Conservation (phyloP, 2,329 filamentous ascomycete genomes). For the Dactylellina parvicollis region DNA sequence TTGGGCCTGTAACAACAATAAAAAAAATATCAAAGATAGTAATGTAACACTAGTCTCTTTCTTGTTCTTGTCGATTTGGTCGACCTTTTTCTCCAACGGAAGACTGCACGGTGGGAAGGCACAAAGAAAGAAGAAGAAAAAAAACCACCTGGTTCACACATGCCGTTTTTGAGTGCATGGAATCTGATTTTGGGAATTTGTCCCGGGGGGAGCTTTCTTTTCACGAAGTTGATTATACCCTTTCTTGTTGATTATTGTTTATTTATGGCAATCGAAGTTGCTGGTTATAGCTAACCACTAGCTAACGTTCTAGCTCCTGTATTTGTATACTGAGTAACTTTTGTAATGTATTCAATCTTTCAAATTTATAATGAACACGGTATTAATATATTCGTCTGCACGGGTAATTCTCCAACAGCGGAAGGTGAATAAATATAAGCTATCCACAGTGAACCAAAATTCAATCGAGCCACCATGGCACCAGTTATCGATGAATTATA, state of each 20-base stretch:
- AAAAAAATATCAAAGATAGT: too few species aligned
- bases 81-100: not conserved
- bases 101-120: not conserved
- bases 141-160: too few species aligned
- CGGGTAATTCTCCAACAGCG: not conserved
- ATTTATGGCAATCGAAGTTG: not conserved
- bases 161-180: too few species aligned
- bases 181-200: conserved; percentile 1
- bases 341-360: conserved; percentile 7
- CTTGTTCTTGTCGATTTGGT: not conserved
- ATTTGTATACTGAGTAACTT: too few species aligned
- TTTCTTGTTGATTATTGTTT: not conserved
- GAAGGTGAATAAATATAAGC: too few species aligned
- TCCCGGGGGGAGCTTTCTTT: not conserved
- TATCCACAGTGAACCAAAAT: too few species aligned
- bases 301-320: not conserved
- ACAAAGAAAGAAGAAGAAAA: too few species aligned
- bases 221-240: not conserved
- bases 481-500: too few species aligned
- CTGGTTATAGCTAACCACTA: not conserved
- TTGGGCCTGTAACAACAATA: conserved; percentile 53
- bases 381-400: not conserved
- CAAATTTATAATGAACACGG: not conserved
- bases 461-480: too few species aligned
- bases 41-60: conserved; percentile 44